phyloP scores from a whole-genome alignment of 2,329 filamentous ascomycete genomes.

The Tricladium varicosporioides region DNA sequence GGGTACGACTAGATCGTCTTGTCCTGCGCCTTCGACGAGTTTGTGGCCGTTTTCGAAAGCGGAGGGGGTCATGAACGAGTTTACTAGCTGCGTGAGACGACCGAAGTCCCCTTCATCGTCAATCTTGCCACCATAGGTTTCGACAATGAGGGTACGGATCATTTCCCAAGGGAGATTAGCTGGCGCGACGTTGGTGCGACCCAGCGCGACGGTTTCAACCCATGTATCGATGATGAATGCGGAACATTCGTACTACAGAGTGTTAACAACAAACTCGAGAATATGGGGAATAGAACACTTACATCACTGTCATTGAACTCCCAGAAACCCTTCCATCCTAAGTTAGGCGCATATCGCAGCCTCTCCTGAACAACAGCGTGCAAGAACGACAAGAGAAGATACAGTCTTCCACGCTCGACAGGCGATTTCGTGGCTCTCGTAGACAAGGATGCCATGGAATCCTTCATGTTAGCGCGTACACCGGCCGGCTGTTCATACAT shows the following conservation, averaged over 20 bases:
- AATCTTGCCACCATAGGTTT: conserved; percentile 98
- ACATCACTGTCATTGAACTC: conserved; percentile 99
- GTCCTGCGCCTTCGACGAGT: conserved; percentile 63
- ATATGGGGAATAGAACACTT: conserved; percentile 49
- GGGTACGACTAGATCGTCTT: conserved; percentile 65
- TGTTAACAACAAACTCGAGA: conserved; percentile 72
- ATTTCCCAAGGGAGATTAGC: conserved; percentile 96
- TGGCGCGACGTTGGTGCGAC: conserved; percentile 88
- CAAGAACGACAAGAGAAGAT: conserved; percentile 87
- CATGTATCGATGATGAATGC: conserved; percentile 94
- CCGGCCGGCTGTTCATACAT: conserved; percentile 99
- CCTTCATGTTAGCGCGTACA: conserved; percentile 97
- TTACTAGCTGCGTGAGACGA: conserved; percentile 70
- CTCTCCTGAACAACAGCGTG: conserved; percentile 96
- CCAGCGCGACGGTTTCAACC: conserved; percentile 79
- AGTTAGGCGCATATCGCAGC: conserved; percentile 84
- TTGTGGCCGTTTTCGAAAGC: conserved; percentile 93
- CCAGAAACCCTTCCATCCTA: conserved; percentile 99
- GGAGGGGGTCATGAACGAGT: conserved; percentile 75
- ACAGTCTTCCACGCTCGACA: conserved; percentile 86
- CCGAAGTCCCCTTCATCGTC: conserved; percentile 85
- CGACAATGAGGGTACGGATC: conserved; percentile 83
- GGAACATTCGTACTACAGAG: conserved; percentile 84
- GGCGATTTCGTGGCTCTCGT: conserved; percentile 75
- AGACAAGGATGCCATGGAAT: conserved; percentile 82